phyloP scores from a whole-genome alignment of 1,284 basidiomycete species.

The Leucoagaricus sp. region DNA sequence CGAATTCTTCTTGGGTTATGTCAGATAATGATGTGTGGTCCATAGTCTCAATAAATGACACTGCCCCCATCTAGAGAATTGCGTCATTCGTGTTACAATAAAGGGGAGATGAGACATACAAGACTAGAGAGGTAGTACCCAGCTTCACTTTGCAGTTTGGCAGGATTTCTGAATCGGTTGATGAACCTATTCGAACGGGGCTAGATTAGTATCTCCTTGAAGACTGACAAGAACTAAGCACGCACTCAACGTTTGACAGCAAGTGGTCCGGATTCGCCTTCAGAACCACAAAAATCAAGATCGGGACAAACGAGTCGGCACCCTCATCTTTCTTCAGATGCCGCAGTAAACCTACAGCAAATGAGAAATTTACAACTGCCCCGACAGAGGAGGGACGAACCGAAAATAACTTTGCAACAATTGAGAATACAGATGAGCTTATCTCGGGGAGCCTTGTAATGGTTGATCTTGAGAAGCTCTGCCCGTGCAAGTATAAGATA shows the following conservation, averaged over 20 bases:
- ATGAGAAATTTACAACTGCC: slow-evolving; percentile 4
- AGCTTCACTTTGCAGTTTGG: slow-evolving; percentile 90
- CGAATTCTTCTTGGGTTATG: slow-evolving; percentile 93
- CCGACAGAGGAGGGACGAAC: slow-evolving; percentile 46
- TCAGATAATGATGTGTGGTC: slow-evolving; percentile 92
- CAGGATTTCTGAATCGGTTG: slow-evolving; percentile 89
- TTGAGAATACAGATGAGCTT: slow-evolving; percentile 98
- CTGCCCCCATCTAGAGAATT: slow-evolving; percentile 73
- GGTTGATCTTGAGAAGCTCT: slow-evolving; percentile 96
- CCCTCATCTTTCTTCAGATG: slow-evolving; percentile 80
- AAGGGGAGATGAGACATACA: slow-evolving; percentile 43
- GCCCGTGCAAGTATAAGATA: slow-evolving; percentile 11
- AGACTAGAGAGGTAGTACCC: slow-evolving; percentile 97
- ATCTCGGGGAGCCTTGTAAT: slow-evolving; percentile 97
- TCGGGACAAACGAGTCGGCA: slow-evolving; percentile 85
- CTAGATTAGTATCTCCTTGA: neutral
- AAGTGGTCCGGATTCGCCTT: slow-evolving; percentile 88
- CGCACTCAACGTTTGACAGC: slow-evolving; percentile 93
- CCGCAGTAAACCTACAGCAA: slow-evolving; percentile 77
- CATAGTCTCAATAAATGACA: slow-evolving; percentile 97
- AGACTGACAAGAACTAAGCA: slow-evolving; percentile 15
- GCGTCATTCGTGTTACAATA: neutral
- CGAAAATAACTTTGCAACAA: slow-evolving; percentile 99
- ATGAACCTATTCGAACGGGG: slow-evolving; percentile 81
- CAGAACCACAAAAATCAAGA: slow-evolving; percentile 13